Conservation (phyloP, 805 yeast genomes). For the Monosporozyma siamensis region DNA sequence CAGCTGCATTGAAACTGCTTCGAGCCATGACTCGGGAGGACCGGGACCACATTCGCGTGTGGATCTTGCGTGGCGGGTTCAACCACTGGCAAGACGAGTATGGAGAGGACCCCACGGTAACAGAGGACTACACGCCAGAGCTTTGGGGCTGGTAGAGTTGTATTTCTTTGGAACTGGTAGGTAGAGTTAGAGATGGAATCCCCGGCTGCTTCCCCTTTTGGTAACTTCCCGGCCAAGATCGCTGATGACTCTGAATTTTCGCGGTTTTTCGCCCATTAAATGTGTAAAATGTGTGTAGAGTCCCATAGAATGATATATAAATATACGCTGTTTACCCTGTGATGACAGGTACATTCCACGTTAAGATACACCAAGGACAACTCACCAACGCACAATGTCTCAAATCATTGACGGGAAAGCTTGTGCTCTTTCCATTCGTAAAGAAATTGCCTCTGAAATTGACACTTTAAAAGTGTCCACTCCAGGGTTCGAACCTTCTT, state of each 20-base stretch:
- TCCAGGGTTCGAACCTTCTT: conserved; percentile 54
- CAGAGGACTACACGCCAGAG: conserved; percentile 48
- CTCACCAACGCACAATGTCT: too few species aligned
- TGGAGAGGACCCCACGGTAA: conserved; percentile 56
- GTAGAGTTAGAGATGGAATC: background rate
- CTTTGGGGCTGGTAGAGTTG: conserved; percentile 30
- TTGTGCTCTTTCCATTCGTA: conserved; percentile 45
- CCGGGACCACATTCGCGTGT: conserved; percentile 39
- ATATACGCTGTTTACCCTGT: background rate
- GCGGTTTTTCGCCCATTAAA: background rate
- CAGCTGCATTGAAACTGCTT: conserved; percentile 58
- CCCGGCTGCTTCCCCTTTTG: background rate
- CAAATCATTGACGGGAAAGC: conserved; percentile 50
- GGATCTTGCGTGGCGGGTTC: conserved; percentile 80
- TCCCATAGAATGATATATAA: background rate
- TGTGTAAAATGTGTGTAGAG: background rate
- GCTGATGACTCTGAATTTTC: too few species aligned
- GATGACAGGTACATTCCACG: background rate
- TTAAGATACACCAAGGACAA: too few species aligned
- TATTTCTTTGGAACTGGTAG: background rate
- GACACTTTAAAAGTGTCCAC: conserved; percentile 33
- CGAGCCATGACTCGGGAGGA: conserved; percentile 25
- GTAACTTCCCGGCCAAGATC: too few species aligned
- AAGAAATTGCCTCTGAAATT: conserved; percentile 44
- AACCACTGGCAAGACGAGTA: conserved; percentile 69